phyloP scores from a whole-genome alignment of 805 yeast genomes.

The Torulaspora maleeae region DNA sequence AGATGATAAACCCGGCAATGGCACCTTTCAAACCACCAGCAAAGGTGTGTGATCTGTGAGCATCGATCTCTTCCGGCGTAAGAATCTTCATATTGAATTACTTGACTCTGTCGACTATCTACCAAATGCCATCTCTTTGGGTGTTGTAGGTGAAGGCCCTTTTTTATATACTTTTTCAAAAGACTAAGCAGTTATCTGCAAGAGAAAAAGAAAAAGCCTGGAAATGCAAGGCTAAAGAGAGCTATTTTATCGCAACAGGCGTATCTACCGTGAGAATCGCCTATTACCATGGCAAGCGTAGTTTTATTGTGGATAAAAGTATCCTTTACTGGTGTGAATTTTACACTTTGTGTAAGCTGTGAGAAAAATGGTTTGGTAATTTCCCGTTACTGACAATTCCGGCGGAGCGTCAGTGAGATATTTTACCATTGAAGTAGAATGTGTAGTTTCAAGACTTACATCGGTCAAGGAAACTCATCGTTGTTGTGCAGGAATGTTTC shows the following conservation, averaged over 20 bases:
- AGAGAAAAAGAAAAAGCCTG: conserved; percentile 5
- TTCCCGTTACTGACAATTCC: conserved; percentile 3
- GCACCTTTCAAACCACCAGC: conserved; percentile 61
- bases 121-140: too few species aligned
- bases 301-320: too few species aligned
- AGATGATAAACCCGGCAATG: conserved; percentile 50
- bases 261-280: background rate
- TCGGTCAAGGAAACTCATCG: background rate
- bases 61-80: conserved; percentile 60
- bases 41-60: conserved; percentile 54
- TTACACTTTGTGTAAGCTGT: background rate
- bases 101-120: too few species aligned
- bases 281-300: background rate
- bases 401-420: conserved; percentile 1
- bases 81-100: conserved; percentile 55
- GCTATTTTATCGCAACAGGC: conserved; percentile 2
- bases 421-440: background rate
- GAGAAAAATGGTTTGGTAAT: background rate
- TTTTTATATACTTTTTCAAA: conserved; percentile 7
- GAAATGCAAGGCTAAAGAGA: background rate
- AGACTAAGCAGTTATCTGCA: background rate
- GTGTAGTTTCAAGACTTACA: background rate
- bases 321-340: background rate
- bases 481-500: background rate
- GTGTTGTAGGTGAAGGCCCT: background rate